Conservation (phyloP, 768 basidiomycete genomes). For the Austroboletus festivus region DNA sequence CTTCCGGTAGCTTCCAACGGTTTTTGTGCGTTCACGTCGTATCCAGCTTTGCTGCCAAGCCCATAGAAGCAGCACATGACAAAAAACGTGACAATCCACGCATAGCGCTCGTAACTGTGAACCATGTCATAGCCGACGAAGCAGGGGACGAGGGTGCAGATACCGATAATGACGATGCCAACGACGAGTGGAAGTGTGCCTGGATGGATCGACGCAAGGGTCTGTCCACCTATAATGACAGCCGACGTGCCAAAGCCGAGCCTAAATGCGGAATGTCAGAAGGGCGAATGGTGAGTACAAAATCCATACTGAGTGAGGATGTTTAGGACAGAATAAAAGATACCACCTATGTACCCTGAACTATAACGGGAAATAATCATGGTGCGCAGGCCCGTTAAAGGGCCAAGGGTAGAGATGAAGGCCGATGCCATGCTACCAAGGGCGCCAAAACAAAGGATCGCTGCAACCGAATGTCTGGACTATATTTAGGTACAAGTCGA, state of each 20-base stretch:
- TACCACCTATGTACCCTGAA: slow-evolving; percentile 47
- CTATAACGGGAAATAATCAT: slow-evolving; percentile 52
- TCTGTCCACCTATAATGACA: slow-evolving; percentile 54
- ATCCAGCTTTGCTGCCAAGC: slow-evolving; percentile 46
- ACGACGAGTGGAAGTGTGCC: slow-evolving; percentile 44
- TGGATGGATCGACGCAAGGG: slow-evolving; percentile 44
- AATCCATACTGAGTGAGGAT: slow-evolving; percentile 44
- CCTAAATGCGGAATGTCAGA: slow-evolving; percentile 18
- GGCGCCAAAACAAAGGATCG: no score
- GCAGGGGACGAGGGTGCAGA: slow-evolving; percentile 45
- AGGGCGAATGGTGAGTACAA: neutral
- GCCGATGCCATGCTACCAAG: slow-evolving; percentile 41
- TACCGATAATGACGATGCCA: slow-evolving; percentile 45
- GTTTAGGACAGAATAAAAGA: slow-evolving; percentile 50
- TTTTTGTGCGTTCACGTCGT: slow-evolving; percentile 42
- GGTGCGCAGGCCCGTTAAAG: slow-evolving; percentile 49
- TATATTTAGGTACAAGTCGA: no score
- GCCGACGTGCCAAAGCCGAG: slow-evolving; percentile 47
- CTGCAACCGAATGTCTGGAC: no score
- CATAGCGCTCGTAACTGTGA: slow-evolving; percentile 52
- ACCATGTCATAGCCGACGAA: slow-evolving; percentile 47
- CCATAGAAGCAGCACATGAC: slow-evolving; percentile 53
- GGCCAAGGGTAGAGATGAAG: slow-evolving; percentile 54
- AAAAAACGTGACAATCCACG: slow-evolving; percentile 47
- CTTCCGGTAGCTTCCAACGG: slow-evolving; percentile 42